Conservation (phyloP, 345 rosid species). For the Citrus inodora region DNA sequence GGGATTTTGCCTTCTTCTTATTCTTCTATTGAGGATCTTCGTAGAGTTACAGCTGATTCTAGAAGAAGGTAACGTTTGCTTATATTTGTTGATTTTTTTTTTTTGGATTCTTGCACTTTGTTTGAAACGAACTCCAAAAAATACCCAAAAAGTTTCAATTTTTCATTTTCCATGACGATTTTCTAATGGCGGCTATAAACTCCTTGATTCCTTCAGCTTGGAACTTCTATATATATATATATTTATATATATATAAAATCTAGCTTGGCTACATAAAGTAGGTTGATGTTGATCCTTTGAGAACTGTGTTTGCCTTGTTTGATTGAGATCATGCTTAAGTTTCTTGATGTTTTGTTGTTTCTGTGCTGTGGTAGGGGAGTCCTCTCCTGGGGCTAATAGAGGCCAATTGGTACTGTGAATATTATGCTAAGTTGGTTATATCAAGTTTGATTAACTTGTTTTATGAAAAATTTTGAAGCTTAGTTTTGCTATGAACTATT, state of each 20-base stretch:
- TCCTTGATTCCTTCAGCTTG: not conserved
- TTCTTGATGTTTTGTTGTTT: not conserved
- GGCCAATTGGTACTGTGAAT: not conserved
- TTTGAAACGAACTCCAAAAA: not conserved
- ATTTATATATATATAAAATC: too few relatives aligned
- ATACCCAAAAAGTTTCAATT: not conserved
- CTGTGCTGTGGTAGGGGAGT: not conserved
- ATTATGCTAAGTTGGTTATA: not conserved
- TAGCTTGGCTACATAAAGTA: too few relatives aligned
- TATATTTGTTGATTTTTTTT: not conserved
- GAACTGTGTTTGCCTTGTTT: not conserved
- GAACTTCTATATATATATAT: too few relatives aligned
- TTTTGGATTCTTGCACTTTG: not conserved
- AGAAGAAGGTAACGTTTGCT: constrained; percentile 61
- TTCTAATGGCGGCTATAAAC: not conserved
- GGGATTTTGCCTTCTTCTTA: constrained; percentile 62
- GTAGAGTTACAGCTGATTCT: constrained; percentile 78
- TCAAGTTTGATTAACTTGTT: not conserved
- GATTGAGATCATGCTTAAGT: not conserved
- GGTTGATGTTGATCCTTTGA: too few relatives aligned
- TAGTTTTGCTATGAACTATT: not conserved
- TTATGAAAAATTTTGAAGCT: not conserved
- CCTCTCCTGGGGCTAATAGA: not conserved
- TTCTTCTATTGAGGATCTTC: constrained; percentile 73
- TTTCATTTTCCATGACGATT: not conserved